Base-by-base conservation (phyloP, 2,329 filamentous ascomycete species). In the Alternaria atra region DNA sequence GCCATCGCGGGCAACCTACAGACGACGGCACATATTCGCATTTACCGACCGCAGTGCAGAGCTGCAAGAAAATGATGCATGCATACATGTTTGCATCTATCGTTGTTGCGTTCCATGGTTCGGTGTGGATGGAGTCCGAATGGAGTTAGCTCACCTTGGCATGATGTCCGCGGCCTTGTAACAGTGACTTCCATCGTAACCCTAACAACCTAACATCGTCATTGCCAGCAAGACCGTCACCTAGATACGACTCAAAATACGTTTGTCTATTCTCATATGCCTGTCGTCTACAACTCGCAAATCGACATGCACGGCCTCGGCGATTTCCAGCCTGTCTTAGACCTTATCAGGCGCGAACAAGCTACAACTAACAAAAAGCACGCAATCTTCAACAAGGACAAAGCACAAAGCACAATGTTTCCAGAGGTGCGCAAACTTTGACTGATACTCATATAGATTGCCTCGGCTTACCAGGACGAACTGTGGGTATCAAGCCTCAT, bases 81-180 rank as follows among this genome's bases (percentile, higher is more conserved):
- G 25, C 51, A 6, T 47, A 35, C 42, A 39, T 43, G 44, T 48
- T 61, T 57, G 50, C 29, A 13, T 51, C 20, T 32, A 42, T 30
- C 34, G 55, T 47, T 35, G 42, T 37, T 53, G 44, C 35, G 61
- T 64, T 54, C 55, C 61, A 60, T 55, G 55, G 55, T 64, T 53
- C 17, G 8, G 46, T 44, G 37, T 43, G 34, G 35, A 53, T 34
- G 34, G 23, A 7, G 20, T 43, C 64, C 57, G 10, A 40, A 61
- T 58, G 20, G 43, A 42, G 62, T 54, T 55, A 56, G 57, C 25
- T 37, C n/a, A 32, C 25, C 37, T 50, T 50, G 46, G 46, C 46
- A 37, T 35, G 13, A 7, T n/a, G 46, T 25, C 20, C 39, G 17
- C 20, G 10, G 9, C 17, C 20, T 42, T 42, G 17, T 30, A n/a